These are phyloP conservation scores for Effrenium voratum DNA, from an alignment of 73 alveolate genomes.

Conservation along the genomic window DNA sequence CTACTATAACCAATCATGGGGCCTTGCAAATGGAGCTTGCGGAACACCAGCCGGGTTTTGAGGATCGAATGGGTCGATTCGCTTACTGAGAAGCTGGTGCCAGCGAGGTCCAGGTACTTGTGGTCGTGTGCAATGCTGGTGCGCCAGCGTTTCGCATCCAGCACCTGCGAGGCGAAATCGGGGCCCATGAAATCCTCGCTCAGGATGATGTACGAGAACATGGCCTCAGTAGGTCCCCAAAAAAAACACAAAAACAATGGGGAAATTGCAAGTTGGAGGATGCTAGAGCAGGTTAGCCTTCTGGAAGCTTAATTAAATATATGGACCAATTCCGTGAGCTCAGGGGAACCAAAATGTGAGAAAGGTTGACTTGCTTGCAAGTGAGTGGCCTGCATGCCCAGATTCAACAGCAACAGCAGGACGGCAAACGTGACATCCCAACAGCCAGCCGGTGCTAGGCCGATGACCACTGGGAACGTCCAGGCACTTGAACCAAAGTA, in stretches of 20 bases:
- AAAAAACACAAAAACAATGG: too few species aligned
- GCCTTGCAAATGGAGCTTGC: too few species aligned
- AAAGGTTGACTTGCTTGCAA: too few species aligned
- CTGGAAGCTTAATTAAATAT: too few species aligned
- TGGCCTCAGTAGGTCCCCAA: too few species aligned
- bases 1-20: too few species aligned
- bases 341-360: too few species aligned
- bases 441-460: not conserved
- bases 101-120: constrained; percentile 25
- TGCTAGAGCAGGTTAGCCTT: too few species aligned
- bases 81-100: constrained; percentile 7
- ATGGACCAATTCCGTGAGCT: too few species aligned
- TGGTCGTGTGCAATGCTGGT: constrained; percentile 21
- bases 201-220: not conserved
- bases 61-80: too few species aligned
- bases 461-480: constrained; percentile 44
- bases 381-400: constrained; percentile 9
- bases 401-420: constrained; percentile 22
- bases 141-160: not conserved
- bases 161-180: not conserved
- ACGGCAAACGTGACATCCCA: constrained; percentile 34
- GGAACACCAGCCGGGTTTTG: too few species aligned
- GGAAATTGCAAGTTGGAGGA: too few species aligned
- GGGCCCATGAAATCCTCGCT: not conserved
- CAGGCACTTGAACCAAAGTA: constrained; percentile 15